phyloP scores from a whole-genome alignment of 2,329 filamentous ascomycete species.

The Periconia sp. region DNA sequence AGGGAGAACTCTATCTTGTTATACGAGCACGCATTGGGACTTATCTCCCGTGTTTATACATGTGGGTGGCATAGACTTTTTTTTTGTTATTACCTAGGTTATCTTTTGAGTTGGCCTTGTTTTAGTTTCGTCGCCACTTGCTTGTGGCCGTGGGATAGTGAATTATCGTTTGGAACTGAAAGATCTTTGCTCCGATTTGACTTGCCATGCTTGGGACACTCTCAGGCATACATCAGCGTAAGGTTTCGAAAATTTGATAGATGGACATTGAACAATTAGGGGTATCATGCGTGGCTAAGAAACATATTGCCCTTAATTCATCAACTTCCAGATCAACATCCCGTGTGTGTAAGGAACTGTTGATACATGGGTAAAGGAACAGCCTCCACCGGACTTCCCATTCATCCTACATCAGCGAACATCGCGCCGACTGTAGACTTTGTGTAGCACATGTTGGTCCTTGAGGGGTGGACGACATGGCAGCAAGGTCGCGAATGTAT shows the following conservation, averaged over 20 bases:
- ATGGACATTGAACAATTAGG: background rate
- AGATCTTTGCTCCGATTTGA: background rate
- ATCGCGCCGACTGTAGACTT: slow-evolving; percentile 17
- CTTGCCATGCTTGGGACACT: background rate
- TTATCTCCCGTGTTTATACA: background rate
- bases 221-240: too few relatives aligned
- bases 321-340: background rate
- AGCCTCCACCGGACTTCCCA: too few relatives aligned
- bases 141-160: background rate
- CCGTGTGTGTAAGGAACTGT: background rate
- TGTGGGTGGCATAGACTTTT: background rate
- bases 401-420: slow-evolving; percentile 17
- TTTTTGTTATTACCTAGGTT: background rate
- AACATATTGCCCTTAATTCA: background rate
- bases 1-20: background rate
- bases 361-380: too few relatives aligned
- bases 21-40: background rate
- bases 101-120: background rate
- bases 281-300: background rate
- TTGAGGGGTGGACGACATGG: slow-evolving; percentile 6
- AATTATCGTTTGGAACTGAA: background rate
- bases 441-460: slow-evolving; percentile 1
- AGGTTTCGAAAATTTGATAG: too few relatives aligned
- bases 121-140: background rate
- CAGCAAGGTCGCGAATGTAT: slow-evolving; percentile 13